Evolutionary conservation across 768 basidiomycete genomes (phyloP).

Genomic region (Lactifluus hygrophoroides): DNA sequence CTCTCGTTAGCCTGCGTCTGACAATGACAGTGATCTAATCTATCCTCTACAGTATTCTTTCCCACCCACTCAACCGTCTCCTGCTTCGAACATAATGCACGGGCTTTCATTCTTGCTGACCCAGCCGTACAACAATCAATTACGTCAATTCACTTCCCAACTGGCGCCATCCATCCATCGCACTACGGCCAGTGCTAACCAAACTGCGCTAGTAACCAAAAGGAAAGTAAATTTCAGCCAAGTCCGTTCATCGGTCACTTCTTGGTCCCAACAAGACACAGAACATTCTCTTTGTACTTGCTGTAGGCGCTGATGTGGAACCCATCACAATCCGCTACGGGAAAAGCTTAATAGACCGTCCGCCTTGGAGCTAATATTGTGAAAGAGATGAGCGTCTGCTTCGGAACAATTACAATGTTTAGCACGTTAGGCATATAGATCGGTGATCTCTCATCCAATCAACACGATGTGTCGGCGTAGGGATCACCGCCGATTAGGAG

Average conservation of each 20-base stretch:
- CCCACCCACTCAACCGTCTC: not conserved
- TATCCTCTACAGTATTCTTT: not conserved
- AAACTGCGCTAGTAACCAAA: not conserved
- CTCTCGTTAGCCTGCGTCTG: not conserved
- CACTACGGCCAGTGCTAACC: not conserved
- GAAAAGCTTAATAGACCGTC: not conserved
- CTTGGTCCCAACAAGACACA: not conserved
- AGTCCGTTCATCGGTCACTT: not conserved
- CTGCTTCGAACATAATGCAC: slow-evolving; percentile 5
- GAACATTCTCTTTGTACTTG: too few relatives aligned
- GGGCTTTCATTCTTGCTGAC: not conserved
- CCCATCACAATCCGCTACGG: not conserved
- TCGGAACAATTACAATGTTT: not conserved
- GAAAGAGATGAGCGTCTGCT: not conserved
- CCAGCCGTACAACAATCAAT: not conserved
- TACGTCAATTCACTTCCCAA: slow-evolving; percentile 13
- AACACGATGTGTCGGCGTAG: not conserved
- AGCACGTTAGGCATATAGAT: not conserved
- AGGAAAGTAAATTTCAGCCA: not conserved
- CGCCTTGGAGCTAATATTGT: not conserved
- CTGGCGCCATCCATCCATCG: not conserved
- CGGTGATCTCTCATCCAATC: slow-evolving; percentile 4
- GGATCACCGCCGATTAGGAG: too few relatives aligned
- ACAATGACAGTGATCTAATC: not conserved
- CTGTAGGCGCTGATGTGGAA: not conserved